Base-by-base conservation (phyloP, 345 rosid genomes). In the Adansonia digitata region DNA sequence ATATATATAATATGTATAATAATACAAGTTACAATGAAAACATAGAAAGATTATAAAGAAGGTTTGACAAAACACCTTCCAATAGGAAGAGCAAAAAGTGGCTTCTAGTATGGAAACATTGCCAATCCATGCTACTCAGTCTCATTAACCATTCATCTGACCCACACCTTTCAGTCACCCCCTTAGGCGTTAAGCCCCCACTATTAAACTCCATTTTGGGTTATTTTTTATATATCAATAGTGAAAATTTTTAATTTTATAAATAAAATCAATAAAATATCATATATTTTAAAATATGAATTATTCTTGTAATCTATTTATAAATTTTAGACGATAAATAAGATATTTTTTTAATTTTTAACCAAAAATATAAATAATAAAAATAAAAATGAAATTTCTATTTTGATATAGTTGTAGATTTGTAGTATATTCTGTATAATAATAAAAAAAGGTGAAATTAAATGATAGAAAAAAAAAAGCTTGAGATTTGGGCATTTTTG, bases 11-110 rank as follows among this genome's bases (percentile, higher is more conserved):
- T n/a, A n/a, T n/a, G n/a, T n/a, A n/a, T n/a, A n/a, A n/a, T 4
- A 11, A 8, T n/a, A 49, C 4, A 49, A 9, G n/a, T 69, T 11
- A 17, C n/a, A 43, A 52, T 37, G 49, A 61, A 45, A 49, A 67
- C 22, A 67, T 15, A 67, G 22, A 39, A 0, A 64, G 51, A 48
- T n/a, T 80, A 75, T 27, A 56, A 56, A 56, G 18, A 29, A 9
- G n/a, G 85, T 86, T 89, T 88, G 92, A 91, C 89, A 82, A 81
- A 71, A 65, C 76, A 52, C 77, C 75, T 77, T 62, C 86, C 83
- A 74, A 75, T 85, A 48, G 71, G 62, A 77, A 63, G 65, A 74
- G 60, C 73, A 78, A 78, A 76, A 81, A 49, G 81, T 73, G 89
- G 80, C 82, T 57, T 86, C 86, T 84, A 77, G 42, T 75, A 69